phyloP scores from a whole-genome alignment of 768 basidiomycete species.

The Daedaleopsis sinensis region DNA sequence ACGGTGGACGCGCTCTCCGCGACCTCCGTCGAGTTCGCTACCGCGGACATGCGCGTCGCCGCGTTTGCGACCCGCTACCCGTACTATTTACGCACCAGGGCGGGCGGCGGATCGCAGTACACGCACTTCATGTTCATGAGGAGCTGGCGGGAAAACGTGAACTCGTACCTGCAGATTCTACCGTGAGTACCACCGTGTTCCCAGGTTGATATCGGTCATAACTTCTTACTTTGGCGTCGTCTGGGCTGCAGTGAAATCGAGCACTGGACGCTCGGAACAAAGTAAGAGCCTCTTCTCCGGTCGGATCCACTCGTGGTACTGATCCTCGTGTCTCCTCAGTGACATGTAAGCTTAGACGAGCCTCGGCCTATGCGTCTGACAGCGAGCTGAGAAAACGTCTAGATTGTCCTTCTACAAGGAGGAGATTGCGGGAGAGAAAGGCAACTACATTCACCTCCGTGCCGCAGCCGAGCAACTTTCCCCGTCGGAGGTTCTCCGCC shows the following conservation, averaged over 20 bases:
- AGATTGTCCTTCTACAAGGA: constrained; percentile 28
- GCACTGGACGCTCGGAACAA: constrained; percentile 20
- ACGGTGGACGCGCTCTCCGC: constrained; percentile 42
- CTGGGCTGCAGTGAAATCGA: constrained; percentile 9
- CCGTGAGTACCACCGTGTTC: constrained; percentile 26
- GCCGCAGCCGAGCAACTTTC: constrained; percentile 11
- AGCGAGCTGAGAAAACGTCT: background rate
- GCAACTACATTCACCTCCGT: constrained; percentile 23
- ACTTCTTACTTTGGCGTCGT: background rate
- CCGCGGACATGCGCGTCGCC: constrained; percentile 29
- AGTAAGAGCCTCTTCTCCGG: background rate
- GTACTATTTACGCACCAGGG: constrained; percentile 31
- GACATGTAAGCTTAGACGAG: constrained; percentile 7
- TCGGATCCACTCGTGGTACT: background rate
- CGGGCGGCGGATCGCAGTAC: constrained; percentile 42
- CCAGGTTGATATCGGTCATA: background rate
- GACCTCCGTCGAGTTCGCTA: constrained; percentile 38
- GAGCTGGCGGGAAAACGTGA: constrained; percentile 33
- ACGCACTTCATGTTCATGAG: constrained; percentile 34
- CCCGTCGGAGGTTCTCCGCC: constrained; percentile 9
- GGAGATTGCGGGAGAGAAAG: constrained; percentile 21
- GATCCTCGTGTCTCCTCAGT: background rate
- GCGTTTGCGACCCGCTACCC: constrained; percentile 32
- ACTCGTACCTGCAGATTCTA: constrained; percentile 40
- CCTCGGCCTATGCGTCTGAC: background rate